Evolutionary conservation across 441 rosid genomes (phyloP).

Genomic region (Macaranga tanarius): DNA sequence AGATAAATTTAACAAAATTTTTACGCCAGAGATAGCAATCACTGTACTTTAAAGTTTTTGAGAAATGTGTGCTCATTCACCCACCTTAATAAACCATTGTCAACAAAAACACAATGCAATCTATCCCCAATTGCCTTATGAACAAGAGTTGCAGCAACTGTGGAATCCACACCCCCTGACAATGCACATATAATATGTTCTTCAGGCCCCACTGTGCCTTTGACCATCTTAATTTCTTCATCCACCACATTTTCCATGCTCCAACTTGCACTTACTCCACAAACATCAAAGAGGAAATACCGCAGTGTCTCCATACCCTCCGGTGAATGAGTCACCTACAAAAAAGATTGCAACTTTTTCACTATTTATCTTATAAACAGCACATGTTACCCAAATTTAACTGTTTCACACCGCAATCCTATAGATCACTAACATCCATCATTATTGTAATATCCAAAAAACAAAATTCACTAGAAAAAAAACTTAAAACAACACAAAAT

Average conservation of each 20-base stretch:
- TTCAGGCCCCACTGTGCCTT: conserved; percentile 54
- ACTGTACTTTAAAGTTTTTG: not conserved
- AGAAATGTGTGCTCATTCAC: conserved; percentile 1
- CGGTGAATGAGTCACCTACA: conserved; percentile 86
- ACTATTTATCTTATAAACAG: not conserved
- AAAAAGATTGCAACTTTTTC: conserved; percentile 27
- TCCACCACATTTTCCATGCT: conserved; percentile 85
- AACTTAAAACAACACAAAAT: not conserved
- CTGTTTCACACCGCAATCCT: no score
- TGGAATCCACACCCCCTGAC: conserved; percentile 91
- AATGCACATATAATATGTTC: conserved; percentile 90
- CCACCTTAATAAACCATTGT: conserved; percentile 91
- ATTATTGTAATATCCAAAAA: not conserved
- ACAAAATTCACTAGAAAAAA: not conserved
- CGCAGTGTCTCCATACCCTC: conserved; percentile 84
- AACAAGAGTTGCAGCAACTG: conserved; percentile 95
- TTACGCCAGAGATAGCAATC: not conserved
- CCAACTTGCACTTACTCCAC: conserved; percentile 78
- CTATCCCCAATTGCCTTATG: conserved; percentile 91
- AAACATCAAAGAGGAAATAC: conserved; percentile 68
- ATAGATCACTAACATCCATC: no score
- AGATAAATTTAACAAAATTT: not conserved
- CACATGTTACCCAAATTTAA: no score
- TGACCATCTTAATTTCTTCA: conserved; percentile 76
- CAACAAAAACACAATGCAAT: conserved; percentile 90